phyloP scores from a whole-genome alignment of 2,329 filamentous ascomycete genomes.

The Periconia sp. region DNA sequence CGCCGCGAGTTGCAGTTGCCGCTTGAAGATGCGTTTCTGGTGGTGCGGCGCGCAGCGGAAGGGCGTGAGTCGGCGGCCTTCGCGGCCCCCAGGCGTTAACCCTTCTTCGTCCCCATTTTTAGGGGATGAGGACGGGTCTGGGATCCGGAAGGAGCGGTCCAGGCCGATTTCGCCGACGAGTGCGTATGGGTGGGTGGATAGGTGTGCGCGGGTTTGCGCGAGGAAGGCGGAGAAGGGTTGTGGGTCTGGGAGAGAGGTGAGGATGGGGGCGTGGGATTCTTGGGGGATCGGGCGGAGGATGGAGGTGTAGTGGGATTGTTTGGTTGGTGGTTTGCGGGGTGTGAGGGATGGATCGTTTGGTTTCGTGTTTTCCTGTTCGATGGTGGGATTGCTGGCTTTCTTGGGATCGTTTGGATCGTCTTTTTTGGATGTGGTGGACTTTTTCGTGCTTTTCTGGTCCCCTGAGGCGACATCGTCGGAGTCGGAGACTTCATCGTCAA shows the following conservation, averaged over 20 bases:
- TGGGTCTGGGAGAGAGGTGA: conserved; percentile 61
- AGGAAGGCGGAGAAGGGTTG: conserved; percentile 62
- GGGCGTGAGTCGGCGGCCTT: conserved; percentile 68
- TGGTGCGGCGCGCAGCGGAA: conserved; percentile 69
- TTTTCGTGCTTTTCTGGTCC: background rate
- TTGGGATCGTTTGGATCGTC: conserved; percentile 30
- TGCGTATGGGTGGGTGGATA: conserved; percentile 62
- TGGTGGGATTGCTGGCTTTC: background rate
- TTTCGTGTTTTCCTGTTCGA: background rate
- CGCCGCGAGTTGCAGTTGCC: conserved; percentile 72
- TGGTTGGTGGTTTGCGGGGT: conserved; percentile 54
- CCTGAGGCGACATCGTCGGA: too few species aligned
- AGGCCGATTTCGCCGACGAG: conserved; percentile 77
- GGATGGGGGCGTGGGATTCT: conserved; percentile 8
- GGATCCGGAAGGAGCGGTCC: conserved; percentile 76
- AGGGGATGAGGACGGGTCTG: conserved; percentile 56
- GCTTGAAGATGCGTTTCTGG: conserved; percentile 65
- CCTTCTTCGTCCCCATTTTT: conserved; percentile 43
- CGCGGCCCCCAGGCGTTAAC: conserved; percentile 67
- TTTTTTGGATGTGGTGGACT: background rate
- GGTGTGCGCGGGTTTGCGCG: conserved; percentile 55
- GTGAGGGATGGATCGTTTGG: conserved; percentile 5
- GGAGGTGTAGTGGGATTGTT: conserved; percentile 64
- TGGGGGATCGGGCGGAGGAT: conserved; percentile 59
- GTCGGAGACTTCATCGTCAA: conserved; percentile 12